These are phyloP conservation scores for Globisporangium uncinulatum DNA, from an alignment of 352 stramenopile genomes.

Conservation along the genomic window DNA sequence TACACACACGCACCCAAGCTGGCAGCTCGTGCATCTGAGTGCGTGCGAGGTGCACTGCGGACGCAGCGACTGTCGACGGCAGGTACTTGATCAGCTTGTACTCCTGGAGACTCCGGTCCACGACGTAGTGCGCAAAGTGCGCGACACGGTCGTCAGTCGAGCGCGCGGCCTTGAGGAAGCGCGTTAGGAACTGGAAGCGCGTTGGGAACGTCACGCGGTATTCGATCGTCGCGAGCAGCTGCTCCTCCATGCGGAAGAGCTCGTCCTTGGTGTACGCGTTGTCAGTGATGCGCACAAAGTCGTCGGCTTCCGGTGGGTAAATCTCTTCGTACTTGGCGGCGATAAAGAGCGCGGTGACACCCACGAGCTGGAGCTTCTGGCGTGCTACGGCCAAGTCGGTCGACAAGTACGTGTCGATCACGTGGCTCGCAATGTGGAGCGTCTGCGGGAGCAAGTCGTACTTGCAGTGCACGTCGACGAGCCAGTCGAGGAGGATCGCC, in stretches of 20 bases:
- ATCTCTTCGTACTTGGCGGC: constrained; percentile 99
- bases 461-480: constrained; percentile 91
- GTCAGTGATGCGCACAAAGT: constrained; percentile 98
- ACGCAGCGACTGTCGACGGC: constrained; percentile 95
- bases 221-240: constrained; percentile 60
- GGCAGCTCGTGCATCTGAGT: constrained; percentile 72
- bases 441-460: constrained; percentile 76
- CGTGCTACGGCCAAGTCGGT: constrained; percentile 65
- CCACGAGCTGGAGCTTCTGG: constrained; percentile 93
- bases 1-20: constrained; percentile 51
- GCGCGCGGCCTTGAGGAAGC: constrained; percentile 80
- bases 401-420: constrained; percentile 80
- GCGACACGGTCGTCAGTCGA: constrained; percentile 69
- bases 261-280: constrained; percentile 89
- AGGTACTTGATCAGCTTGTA: constrained; percentile 97
- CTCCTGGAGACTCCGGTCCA: constrained; percentile 98
- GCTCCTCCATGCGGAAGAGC: constrained; percentile 79
- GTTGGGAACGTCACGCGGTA: constrained; percentile 84
- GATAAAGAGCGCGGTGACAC: constrained; percentile 94
- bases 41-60: constrained; percentile 95
- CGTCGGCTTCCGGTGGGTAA: constrained; percentile 89
- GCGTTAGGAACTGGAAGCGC: constrained; percentile 81
- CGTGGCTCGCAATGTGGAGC: constrained; percentile 77
- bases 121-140: constrained; percentile 95
- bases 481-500: constrained; percentile 99